A percentile compares a stretch with the other conserved stretches of the same genome.
phyloP scores from a whole-genome alignment of 148 eudicot species.

The Hydrangea macrophylla region DNA sequence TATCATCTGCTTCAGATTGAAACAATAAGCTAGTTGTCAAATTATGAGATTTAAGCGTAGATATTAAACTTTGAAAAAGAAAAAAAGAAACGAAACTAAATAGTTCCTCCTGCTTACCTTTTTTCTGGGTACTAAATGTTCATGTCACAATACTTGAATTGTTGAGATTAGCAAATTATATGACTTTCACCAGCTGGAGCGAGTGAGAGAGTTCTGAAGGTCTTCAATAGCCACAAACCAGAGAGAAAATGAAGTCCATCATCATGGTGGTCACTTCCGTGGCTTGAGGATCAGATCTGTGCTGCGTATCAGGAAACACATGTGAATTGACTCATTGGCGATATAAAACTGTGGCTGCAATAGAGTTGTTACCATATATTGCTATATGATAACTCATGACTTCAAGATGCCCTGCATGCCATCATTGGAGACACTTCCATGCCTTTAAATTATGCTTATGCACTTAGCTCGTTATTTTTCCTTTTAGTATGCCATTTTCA shows the following conservation, averaged over 20 bases:
- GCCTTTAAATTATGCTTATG: conserved; percentile 4
- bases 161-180: no score
- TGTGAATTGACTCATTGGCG: background rate
- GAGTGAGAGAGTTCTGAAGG: background rate
- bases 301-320: background rate
- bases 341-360: background rate
- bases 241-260: no score
- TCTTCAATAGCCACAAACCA: background rate
- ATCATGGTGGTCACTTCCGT: background rate
- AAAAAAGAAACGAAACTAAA: no score
- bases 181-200: conserved; percentile 4
- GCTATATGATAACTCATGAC: no score
- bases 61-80: no score
- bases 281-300: background rate
- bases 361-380: background rate
- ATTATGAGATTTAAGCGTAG: no score
- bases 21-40: no score
- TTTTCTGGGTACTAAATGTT: no score
- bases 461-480: background rate
- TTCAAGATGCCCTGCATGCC: background rate
- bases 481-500: background rate
- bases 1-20: no score
- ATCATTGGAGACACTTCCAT: background rate
- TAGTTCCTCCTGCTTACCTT: no score
- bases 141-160: no score